These are phyloP conservation scores for Flaveria ramosissima DNA, from an alignment of 129 eudicot species.

Conservation along the genomic window DNA sequence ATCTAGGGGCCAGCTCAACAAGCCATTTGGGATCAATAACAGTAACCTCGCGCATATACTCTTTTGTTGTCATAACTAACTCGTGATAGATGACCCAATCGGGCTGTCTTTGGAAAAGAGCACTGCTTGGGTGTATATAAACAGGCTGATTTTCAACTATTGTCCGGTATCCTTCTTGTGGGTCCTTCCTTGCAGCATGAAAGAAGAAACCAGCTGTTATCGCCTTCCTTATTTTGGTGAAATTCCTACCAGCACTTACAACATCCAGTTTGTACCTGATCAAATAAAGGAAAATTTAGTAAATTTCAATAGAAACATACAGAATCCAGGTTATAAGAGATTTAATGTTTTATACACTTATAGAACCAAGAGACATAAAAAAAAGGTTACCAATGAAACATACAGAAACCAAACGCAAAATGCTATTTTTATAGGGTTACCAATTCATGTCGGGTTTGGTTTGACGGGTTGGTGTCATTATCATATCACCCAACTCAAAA, in stretches of 20 bases:
- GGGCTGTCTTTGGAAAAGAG: constrained; percentile 84
- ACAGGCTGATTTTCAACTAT: constrained; percentile 82
- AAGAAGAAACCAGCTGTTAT: constrained; percentile 78
- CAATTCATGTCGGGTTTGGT: neutral
- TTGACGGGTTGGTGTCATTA: neutral
- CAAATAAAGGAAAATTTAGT: constrained; percentile 7
- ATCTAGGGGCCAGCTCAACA: constrained; percentile 76
- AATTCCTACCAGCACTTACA: constrained; percentile 73
- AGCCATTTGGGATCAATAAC: constrained; percentile 91
- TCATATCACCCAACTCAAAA: neutral
- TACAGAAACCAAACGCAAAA: neutral
- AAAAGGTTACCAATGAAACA: neutral
- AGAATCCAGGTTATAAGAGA: neutral
- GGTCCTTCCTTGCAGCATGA: constrained; percentile 81
- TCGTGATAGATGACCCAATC: constrained; percentile 95
- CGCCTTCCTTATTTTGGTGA: constrained; percentile 69
- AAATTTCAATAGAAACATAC: neutral
- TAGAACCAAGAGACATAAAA: neutral
- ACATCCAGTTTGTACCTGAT: constrained; percentile 83
- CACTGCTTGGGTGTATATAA: constrained; percentile 82
- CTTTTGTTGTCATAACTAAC: constrained; percentile 83
- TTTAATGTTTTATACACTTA: neutral
- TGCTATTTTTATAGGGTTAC: neutral
- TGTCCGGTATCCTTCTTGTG: constrained; percentile 83
- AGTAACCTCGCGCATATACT: constrained; percentile 86